phyloP scores from a whole-genome alignment of 192 early-diverging fungal genomes.

The Diversispora epigaea region DNA sequence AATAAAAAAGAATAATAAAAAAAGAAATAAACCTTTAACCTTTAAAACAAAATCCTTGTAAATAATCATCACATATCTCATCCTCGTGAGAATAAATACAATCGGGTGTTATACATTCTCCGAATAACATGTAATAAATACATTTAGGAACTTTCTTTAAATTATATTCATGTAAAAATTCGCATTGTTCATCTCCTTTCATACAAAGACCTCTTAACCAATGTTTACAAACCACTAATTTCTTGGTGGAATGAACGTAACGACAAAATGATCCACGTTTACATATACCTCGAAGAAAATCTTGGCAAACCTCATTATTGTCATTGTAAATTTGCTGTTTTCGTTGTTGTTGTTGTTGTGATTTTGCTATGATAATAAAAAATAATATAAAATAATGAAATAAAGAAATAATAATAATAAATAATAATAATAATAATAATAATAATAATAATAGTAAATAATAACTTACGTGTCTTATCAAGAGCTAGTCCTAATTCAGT shows the following conservation, averaged over 20 bases:
- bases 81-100: neutral
- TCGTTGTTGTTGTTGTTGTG: too few relatives aligned
- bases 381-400: too few relatives aligned
- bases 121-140: neutral
- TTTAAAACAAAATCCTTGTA: neutral
- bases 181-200: constrained; percentile 7
- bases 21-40: neutral
- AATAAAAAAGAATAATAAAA: neutral
- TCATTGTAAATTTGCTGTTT: too few relatives aligned
- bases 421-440: too few relatives aligned
- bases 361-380: too few relatives aligned
- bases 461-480: too few relatives aligned
- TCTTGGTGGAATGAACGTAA: neutral
- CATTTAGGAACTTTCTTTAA: constrained; percentile 2
- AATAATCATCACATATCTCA: neutral
- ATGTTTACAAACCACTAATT: constrained; percentile 3
- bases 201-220: constrained; percentile 19
- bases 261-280: neutral
- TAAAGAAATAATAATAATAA: too few relatives aligned
- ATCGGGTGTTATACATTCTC: neutral
- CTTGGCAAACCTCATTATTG: neutral
- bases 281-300: neutral
- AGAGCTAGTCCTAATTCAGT: too few relatives aligned
- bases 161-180: constrained; percentile 16
- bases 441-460: too few relatives aligned